Conservation (phyloP, 2,329 filamentous ascomycete genomes). For the Fusarium continuum region DNA sequence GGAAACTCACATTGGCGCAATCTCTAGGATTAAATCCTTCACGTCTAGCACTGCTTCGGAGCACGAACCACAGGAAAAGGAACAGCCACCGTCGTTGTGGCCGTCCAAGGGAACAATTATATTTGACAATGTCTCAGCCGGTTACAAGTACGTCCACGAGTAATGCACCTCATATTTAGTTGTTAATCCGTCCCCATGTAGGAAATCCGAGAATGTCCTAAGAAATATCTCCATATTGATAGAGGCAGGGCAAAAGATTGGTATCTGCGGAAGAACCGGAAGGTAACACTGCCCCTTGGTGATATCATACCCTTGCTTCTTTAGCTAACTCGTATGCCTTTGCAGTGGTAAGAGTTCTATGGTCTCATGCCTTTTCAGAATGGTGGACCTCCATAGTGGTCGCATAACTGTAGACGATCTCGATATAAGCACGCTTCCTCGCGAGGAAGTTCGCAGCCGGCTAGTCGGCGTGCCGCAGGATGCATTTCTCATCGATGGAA, state of each 20-base stretch:
- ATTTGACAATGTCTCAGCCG: conserved; percentile 67
- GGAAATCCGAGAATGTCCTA: conserved; percentile 8
- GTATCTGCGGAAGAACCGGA: conserved; percentile 33
- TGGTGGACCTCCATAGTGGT: conserved; percentile 54
- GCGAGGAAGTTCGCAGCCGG: conserved; percentile 38
- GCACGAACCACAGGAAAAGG: conserved; percentile 20
- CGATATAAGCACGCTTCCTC: conserved; percentile 46
- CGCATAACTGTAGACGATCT: conserved; percentile 56
- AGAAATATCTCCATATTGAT: conserved; percentile 16
- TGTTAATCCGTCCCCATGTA: not conserved
- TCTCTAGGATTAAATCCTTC: conserved; percentile 39
- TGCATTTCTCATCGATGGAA: conserved; percentile 57
- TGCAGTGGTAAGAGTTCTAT: conserved; percentile 58
- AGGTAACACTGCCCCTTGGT: not conserved
- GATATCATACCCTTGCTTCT: accelerated
- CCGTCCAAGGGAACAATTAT: conserved; percentile 81
- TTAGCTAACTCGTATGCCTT: not conserved
- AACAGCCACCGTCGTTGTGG: conserved; percentile 74
- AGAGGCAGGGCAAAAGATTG: conserved; percentile 27
- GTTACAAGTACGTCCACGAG: conserved; percentile 3
- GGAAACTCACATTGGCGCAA: conserved; percentile 44
- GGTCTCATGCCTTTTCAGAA: conserved; percentile 51
- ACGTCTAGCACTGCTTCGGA: conserved; percentile 21
- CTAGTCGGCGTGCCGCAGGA: conserved; percentile 62
- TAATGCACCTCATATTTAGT: accelerated